A percentile compares a stretch with the other conserved stretches of the same genome.
phyloP scores from a whole-genome alignment of 192 early-diverging fungal genomes.

The Mortierella claussenii region DNA sequence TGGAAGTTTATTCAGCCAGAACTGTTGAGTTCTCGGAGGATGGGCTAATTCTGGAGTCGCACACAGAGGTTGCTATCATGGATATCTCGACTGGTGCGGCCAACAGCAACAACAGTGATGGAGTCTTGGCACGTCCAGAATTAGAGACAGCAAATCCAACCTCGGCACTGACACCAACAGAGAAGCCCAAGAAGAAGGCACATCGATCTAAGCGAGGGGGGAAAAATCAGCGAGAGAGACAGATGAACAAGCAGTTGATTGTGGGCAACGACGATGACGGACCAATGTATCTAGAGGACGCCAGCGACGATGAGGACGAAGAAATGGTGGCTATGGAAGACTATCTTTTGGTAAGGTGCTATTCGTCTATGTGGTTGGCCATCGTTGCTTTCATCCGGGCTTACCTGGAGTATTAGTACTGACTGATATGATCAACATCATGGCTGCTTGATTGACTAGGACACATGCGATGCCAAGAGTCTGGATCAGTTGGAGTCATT shows the following conservation, averaged over 20 bases:
- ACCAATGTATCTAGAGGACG: slow-evolving; percentile 26
- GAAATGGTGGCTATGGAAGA: slow-evolving; percentile 27
- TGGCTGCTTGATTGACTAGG: slow-evolving; percentile 15
- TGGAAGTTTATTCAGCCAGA: neutral
- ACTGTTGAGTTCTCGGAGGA: neutral
- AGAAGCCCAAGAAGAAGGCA: slow-evolving; percentile 41
- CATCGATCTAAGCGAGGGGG: slow-evolving; percentile 52
- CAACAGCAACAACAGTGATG: neutral
- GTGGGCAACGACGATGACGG: slow-evolving; percentile 49
- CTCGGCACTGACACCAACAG: neutral
- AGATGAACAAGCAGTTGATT: slow-evolving; percentile 28
- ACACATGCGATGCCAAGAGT: slow-evolving; percentile 25
- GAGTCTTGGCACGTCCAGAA: neutral
- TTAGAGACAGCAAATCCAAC: neutral
- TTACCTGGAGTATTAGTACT: too few relatives aligned
- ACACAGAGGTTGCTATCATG: neutral
- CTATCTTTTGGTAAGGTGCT: slow-evolving; percentile 39
- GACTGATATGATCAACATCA: too few relatives aligned
- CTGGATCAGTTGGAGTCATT: slow-evolving; percentile 17
- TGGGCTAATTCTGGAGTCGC: slow-evolving; percentile 4
- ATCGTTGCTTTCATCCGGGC: too few relatives aligned
- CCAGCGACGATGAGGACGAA: slow-evolving; percentile 46
- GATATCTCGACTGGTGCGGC: neutral
- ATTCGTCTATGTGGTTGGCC: too few relatives aligned
- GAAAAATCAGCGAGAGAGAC: slow-evolving; percentile 29